Evolutionary conservation across 2,329 filamentous ascomycete genomes (phyloP), one percentile per base, ranked within the genome.

Genomic region (Aspergillus melleus): DNA sequence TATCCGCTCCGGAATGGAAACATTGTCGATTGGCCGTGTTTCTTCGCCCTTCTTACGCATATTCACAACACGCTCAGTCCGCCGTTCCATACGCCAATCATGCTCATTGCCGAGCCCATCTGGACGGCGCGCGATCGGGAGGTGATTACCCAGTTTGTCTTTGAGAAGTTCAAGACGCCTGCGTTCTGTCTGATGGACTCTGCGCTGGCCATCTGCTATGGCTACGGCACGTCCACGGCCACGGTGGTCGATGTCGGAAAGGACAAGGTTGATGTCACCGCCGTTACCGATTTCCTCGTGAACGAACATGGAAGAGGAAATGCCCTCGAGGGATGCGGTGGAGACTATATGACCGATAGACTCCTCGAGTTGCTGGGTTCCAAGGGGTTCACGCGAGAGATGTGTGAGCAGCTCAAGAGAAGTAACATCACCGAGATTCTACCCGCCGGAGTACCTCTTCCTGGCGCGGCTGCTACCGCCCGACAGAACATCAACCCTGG

Each of bases 131-230:
- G 90, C 63, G 92, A 97, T 75, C 89, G 89, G 73, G 94, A 98
- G 77, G 86, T 85, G 44, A 88, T 99, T 66, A 90, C 93, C 14
- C 91, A 95, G 64, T 99, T 96, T 80, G 87, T 98, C 65, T 99
- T 99, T 71, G 95, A 99, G 77, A 96, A 95, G 78, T 96, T 96
- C 73, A 95, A 94, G 79, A 95, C 92, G 0, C 95, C 95, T 0
- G 92, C 91, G 0, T 90, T 99, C 54, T 93, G 90, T 68, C 84
- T 98, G 63, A 89, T 99, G 80, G 91, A 98, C 76, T 90, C 92
- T 67, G 93, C 91, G 3, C 79, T 96, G 51, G 93, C 95, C 26
- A 90, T 92, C 0, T 89, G 81, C 59, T 89, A 87, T 70, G 87
- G 95, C 58, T 98, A 96, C 71, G 93, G 92, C 11, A 84, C 92